A percentile compares a stretch with the other conserved stretches of the same genome.
These are phyloP conservation scores for Xylariaceae sp. DNA, from an alignment of 2,329 filamentous ascomycete species.

Conservation along the genomic window DNA sequence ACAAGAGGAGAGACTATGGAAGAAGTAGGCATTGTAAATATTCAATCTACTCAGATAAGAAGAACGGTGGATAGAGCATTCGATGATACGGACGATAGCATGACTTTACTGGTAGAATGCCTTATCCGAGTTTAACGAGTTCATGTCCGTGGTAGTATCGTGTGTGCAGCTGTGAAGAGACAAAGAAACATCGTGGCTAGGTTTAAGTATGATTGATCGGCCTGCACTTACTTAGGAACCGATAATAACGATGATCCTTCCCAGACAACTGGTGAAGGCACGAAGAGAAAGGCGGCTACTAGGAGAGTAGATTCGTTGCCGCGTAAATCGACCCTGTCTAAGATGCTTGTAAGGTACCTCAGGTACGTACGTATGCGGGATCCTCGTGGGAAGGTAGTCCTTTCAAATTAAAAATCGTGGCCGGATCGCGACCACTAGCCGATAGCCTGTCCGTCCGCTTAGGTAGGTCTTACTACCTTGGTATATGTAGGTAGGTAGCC, in stretches of 20 bases:
- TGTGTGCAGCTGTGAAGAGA: constrained; percentile 18
- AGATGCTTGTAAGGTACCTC: neutral
- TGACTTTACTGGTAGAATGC: neutral
- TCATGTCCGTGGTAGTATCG: constrained; percentile 13
- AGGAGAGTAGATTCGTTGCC: neutral
- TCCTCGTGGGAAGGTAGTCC: no score
- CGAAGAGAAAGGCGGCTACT: neutral
- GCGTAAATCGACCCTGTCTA: neutral
- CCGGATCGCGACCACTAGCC: constrained; percentile 1
- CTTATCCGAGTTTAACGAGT: constrained; percentile 5
- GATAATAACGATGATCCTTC: neutral
- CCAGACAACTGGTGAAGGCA: neutral
- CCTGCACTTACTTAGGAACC: constrained; percentile 21
- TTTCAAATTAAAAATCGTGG: no score
- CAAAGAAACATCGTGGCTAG: constrained; percentile 16
- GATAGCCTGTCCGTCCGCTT: constrained; percentile 1
- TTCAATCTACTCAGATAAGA: constrained; percentile 15
- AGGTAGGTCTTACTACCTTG: neutral
- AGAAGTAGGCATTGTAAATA: constrained; percentile 36
- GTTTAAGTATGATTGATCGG: constrained; percentile 15
- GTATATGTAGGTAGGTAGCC: no score
- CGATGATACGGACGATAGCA: constrained; percentile 1
- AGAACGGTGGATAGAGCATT: constrained; percentile 4
- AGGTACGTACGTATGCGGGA: no score
- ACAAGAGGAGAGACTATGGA: constrained; percentile 24